Evolutionary conservation across 2,329 filamentous ascomycete species (phyloP).

Genomic region (Emmonsia crescens): DNA sequence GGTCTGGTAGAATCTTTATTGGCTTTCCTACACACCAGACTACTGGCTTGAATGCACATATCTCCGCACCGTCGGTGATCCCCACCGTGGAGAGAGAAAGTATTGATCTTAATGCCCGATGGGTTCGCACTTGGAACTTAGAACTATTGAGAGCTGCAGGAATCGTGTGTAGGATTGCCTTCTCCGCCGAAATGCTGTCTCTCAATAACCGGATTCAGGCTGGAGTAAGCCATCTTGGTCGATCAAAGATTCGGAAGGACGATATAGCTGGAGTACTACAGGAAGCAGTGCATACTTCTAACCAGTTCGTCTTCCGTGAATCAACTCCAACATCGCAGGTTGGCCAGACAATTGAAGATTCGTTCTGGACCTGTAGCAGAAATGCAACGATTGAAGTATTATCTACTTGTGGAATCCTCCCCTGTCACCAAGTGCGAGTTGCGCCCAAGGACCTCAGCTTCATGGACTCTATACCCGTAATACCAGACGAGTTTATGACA

Average conservation of each 20-base stretch:
- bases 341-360: slow-evolving; percentile 79
- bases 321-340: slow-evolving; percentile 81
- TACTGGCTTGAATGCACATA: slow-evolving; percentile 83
- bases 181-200: slow-evolving; percentile 73
- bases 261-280: slow-evolving; percentile 60
- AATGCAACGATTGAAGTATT: slow-evolving; percentile 76
- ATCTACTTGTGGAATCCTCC: slow-evolving; percentile 75
- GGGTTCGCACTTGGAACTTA: slow-evolving; percentile 89
- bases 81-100: slow-evolving; percentile 95
- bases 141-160: slow-evolving; percentile 87
- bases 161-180: slow-evolving; percentile 79
- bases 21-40: slow-evolving; percentile 97
- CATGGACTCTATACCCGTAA: slow-evolving; percentile 75
- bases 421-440: slow-evolving; percentile 73
- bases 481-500: slow-evolving; percentile 64
- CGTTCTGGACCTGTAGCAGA: slow-evolving; percentile 87
- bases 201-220: slow-evolving; percentile 51
- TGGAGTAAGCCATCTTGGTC: slow-evolving; percentile 28
- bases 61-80: slow-evolving; percentile 91
- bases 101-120: slow-evolving; percentile 90
- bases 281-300: slow-evolving; percentile 69
- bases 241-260: slow-evolving; percentile 48
- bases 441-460: slow-evolving; percentile 62
- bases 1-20: slow-evolving; percentile 88
- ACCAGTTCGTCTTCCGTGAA: slow-evolving; percentile 78